Conservation (phyloP, 2,329 filamentous ascomycete species). For the Alternaria gaisen region DNA sequence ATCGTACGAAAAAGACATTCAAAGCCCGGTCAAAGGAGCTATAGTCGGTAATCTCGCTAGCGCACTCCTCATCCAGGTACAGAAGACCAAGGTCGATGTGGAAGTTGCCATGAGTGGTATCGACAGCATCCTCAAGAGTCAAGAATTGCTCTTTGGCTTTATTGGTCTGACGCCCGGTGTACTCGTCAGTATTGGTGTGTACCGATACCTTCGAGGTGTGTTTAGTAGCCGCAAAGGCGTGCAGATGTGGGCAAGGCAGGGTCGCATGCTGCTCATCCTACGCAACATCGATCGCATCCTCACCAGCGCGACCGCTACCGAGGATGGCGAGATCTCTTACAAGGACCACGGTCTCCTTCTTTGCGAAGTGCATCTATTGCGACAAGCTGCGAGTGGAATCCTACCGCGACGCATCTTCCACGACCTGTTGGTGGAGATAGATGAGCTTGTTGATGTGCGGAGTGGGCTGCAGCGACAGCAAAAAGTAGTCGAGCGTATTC, state of each 20-base stretch:
- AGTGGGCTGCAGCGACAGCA: constrained; percentile 80
- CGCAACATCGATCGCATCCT: constrained; percentile 84
- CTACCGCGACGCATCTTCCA: constrained; percentile 78
- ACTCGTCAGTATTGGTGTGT: constrained; percentile 79
- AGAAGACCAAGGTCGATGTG: constrained; percentile 98
- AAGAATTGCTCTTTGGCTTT: constrained; percentile 97
- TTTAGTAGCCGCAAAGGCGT: constrained; percentile 77
- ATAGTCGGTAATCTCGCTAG: constrained; percentile 87
- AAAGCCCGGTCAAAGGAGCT: constrained; percentile 81
- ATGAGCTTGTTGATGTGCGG: constrained; percentile 82
- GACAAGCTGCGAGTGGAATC: constrained; percentile 71
- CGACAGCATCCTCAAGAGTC: constrained; percentile 91
- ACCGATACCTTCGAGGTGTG: constrained; percentile 74
- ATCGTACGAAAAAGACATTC: constrained; percentile 90
- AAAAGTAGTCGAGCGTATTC: constrained; percentile 80
- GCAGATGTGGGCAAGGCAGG: constrained; percentile 70
- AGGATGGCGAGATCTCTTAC: constrained; percentile 81
- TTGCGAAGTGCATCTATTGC: constrained; percentile 86
- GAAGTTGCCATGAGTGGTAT: constrained; percentile 97
- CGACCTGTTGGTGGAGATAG: constrained; percentile 88
- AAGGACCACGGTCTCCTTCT: constrained; percentile 91
- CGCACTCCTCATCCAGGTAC: constrained; percentile 92
- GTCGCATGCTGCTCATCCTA: constrained; percentile 77
- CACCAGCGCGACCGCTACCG: constrained; percentile 63
- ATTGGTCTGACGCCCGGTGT: constrained; percentile 92